phyloP scores from a whole-genome alignment of 139 green algal genomes.

The Chlamydomonas incerta region DNA sequence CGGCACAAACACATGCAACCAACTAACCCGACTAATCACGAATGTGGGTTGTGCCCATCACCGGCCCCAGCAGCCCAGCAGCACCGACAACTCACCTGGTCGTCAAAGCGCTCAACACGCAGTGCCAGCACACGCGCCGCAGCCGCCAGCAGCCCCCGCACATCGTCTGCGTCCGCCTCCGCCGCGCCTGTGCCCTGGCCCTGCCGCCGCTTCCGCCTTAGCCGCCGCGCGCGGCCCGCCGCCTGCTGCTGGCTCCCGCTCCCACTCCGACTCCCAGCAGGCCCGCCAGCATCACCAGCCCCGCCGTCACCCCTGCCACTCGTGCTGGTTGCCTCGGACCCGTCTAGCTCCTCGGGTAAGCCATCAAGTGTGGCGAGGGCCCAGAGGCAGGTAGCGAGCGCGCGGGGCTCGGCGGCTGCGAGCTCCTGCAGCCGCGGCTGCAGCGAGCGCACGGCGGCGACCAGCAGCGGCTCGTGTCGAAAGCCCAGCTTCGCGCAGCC shows the following conservation, averaged over 20 bases:
- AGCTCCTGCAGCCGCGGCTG: neutral
- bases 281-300: too few species aligned
- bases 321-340: too few species aligned
- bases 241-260: too few species aligned
- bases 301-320: too few species aligned
- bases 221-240: neutral
- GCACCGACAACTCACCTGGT: conserved; percentile 17
- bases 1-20: neutral
- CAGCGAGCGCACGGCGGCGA: neutral
- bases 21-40: too few species aligned
- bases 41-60: too few species aligned
- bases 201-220: too few species aligned
- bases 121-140: neutral
- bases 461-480: neutral
- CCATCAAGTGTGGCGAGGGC: neutral
- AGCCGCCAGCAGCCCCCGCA: neutral
- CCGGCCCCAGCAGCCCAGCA: too few species aligned
- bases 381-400: conserved; percentile 26
- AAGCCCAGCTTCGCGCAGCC: neutral
- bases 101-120: neutral
- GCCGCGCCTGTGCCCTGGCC: too few species aligned
- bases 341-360: neutral
- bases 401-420: neutral
- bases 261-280: too few species aligned
- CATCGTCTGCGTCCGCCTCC: too few species aligned